phyloP scores from a whole-genome alignment of 768 basidiomycete genomes.

The Amanita inopinata region DNA sequence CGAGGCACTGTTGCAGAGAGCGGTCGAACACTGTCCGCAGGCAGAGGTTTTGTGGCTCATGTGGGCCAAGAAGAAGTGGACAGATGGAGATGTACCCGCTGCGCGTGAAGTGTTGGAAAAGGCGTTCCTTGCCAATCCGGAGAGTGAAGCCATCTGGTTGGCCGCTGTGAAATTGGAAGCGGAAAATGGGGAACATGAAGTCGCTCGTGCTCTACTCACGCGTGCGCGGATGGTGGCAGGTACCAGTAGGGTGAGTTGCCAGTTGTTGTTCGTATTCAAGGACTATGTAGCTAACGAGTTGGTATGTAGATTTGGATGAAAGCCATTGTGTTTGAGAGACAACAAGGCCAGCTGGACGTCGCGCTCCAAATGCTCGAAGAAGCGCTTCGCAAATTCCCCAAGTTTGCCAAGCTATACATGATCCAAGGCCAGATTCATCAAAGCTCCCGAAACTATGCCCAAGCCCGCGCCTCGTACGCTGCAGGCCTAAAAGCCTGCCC shows the following conservation, averaged over 20 bases:
- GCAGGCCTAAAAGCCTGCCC: constrained; percentile 82
- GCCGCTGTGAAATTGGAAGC: constrained; percentile 96
- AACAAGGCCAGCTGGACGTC: constrained; percentile 64
- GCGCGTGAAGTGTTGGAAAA: constrained; percentile 82
- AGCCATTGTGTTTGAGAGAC: constrained; percentile 88
- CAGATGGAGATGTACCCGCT: constrained; percentile 78
- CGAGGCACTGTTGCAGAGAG: constrained; percentile 70
- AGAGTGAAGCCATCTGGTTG: constrained; percentile 96
- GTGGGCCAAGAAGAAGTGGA: constrained; percentile 94
- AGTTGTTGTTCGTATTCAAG: not conserved
- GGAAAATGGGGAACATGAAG: constrained; percentile 84
- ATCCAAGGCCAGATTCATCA: constrained; percentile 91
- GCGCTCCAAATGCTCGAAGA: constrained; percentile 68
- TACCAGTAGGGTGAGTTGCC: constrained; percentile 70
- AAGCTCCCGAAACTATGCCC: constrained; percentile 43
- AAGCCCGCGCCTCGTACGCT: constrained; percentile 73
- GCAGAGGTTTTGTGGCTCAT: constrained; percentile 97
- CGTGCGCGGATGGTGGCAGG: constrained; percentile 87
- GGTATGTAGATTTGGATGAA: constrained; percentile 93
- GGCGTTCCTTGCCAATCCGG: constrained; percentile 91
- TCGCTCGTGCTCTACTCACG: constrained; percentile 77
- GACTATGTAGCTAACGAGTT: constrained; percentile 8
- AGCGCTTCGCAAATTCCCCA: constrained; percentile 78
- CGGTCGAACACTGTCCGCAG: constrained; percentile 87
- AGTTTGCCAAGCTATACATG: constrained; percentile 92